Conservation (phyloP, 1,139 yeast genomes). For the Yamadazyma atmosphaerica region DNA sequence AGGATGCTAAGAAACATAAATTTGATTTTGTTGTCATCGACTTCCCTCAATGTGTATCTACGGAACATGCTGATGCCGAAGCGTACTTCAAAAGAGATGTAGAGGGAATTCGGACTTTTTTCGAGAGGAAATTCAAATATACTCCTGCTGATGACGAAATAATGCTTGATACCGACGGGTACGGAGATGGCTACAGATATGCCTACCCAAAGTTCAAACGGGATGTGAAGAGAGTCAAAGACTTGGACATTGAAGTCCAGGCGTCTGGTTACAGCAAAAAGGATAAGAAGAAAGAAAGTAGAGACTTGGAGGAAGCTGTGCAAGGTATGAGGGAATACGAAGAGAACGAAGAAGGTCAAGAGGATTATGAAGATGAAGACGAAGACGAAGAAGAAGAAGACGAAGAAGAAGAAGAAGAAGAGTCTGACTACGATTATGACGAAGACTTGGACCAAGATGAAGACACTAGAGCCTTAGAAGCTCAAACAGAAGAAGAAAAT, state of each 20-base stretch:
- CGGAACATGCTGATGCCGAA: constrained; percentile 86
- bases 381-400: constrained; percentile 33
- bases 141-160: constrained; percentile 61
- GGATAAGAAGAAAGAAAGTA: constrained; percentile 46
- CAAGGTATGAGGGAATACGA: constrained; percentile 54
- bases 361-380: constrained; percentile 28
- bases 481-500: constrained; percentile 54
- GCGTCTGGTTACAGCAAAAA: constrained; percentile 91
- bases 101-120: constrained; percentile 81
- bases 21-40: constrained; percentile 85
- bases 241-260: constrained; percentile 77
- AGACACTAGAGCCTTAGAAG: constrained; percentile 33
- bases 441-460: constrained; percentile 40
- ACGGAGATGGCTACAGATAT: constrained; percentile 73
- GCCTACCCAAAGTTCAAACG: constrained; percentile 79
- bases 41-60: constrained; percentile 97
- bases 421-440: constrained; percentile 32
- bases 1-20: constrained; percentile 51
- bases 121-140: constrained; percentile 75
- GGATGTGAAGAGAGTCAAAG: constrained; percentile 68
- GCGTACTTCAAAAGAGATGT: constrained; percentile 90
- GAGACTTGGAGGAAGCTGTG: constrained; percentile 77
- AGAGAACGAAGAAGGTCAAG: constrained; percentile 31
- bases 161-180: constrained; percentile 76
- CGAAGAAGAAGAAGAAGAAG: constrained; percentile 32